These are phyloP conservation scores for Scutellaria galericulata DNA, from an alignment of 257 asterid species.

Conservation along the genomic window DNA sequence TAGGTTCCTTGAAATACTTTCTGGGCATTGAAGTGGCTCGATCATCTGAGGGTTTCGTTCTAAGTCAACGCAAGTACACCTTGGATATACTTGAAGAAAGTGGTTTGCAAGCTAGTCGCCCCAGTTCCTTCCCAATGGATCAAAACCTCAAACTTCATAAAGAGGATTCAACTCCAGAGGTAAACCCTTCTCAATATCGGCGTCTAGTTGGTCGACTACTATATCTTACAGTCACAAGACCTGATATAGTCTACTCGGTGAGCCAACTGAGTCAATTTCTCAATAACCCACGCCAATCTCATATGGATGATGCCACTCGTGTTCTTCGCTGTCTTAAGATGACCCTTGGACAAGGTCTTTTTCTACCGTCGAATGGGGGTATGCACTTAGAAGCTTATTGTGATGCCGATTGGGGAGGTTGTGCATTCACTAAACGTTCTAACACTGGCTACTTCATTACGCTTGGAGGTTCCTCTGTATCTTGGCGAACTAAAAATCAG, in stretches of 20 bases:
- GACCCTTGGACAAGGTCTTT: background rate
- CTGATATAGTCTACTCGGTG: background rate
- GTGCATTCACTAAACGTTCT: background rate
- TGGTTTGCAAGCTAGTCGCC: too few relatives aligned
- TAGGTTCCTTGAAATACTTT: too few relatives aligned
- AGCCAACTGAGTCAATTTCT: background rate
- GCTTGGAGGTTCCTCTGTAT: too few relatives aligned
- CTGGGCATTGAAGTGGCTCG: too few relatives aligned
- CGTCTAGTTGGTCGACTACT: background rate
- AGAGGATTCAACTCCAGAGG: too few relatives aligned
- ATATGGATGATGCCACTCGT: background rate
- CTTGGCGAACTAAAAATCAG: too few relatives aligned
- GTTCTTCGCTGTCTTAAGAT: background rate
- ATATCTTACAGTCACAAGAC: background rate
- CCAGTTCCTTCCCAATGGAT: too few relatives aligned
- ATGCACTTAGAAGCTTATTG: background rate
- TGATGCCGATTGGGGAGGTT: background rate
- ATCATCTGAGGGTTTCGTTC: too few relatives aligned
- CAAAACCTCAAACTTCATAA: too few relatives aligned
- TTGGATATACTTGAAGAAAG: too few relatives aligned
- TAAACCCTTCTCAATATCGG: background rate
- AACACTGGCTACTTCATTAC: too few relatives aligned
- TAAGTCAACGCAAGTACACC: too few relatives aligned
- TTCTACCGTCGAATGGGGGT: background rate
- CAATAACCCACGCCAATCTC: background rate